Evolutionary conservation across 768 basidiomycete genomes (phyloP), one percentile per base, ranked within the genome.

Genomic region (Mycena latifolia): DNA sequence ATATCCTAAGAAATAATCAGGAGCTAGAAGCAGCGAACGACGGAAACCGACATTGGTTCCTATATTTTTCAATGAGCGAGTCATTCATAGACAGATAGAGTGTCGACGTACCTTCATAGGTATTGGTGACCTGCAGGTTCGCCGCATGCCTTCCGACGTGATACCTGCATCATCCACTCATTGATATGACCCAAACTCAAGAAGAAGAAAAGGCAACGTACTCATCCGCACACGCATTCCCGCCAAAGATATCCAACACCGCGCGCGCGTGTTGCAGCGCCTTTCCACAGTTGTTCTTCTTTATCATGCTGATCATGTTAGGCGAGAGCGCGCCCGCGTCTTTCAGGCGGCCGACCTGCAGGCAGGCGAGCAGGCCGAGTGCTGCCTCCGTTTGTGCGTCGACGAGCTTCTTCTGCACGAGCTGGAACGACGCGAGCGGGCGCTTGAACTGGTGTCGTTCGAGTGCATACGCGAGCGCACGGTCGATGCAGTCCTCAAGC

Each of bases 341-440:
- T 81, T 98, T 98, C 67, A 98, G 81, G 31, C 95, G 84, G 2
- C 96, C 96, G 4, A 92, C 91, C 74, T 93, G 93, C 31, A 92
- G 77, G 69, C 89, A 91, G 8, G 92, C 91, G 46, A 88, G 84
- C 27, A 94, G 80, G 8, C 96, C 94, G 15, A 96, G 82, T 1
- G 91, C 87, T 11, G 89, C 87, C 73, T 98, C 95, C 2, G 91
- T 93, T 69, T 95, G 92, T 15, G 97, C 96, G 69, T 98, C 96
- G 4, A 92, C 95, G 18, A 99, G 85, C 79, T 99, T 99, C 88
- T 97, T 97, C 77, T 98, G 96, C 20, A 98, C 85, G n/a, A 99
- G 89, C 78, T 99, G 97, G 88, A 97, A 99, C 7, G 92, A 92
- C 2, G 94, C 96, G 4, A 98, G 83, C 0, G 96, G 95, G 39